Base-by-base conservation (phyloP, 768 basidiomycete species). In the Termitomyces sp. region DNA sequence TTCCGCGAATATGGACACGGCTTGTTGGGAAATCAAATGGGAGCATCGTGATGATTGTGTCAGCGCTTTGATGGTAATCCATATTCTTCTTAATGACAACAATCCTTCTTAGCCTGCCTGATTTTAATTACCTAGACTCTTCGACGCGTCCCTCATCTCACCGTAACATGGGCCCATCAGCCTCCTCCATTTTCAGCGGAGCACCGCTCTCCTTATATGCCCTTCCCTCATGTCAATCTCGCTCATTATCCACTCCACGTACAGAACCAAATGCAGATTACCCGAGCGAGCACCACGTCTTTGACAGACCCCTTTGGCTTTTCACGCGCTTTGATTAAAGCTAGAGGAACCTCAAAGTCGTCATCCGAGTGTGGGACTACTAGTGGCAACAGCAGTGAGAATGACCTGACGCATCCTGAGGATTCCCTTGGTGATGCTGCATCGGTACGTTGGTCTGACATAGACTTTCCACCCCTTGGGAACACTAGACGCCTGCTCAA, bases 21-120 rank as follows among this genome's bases (percentile, higher is more conserved):
- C 75, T 5, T 84, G 85, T 56, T 91, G 87, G 83, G 87, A 87
- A 62, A 76, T 90, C 40, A 93, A 91, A 64, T 93, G 87, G 87
- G 74, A 78, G 26, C 81, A 88, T 66, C 77, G 90, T 42, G 85
- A 89, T 57, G 84, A 92, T 60, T 87, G 85, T 56, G 78, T 90
- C 41, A 80, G 73, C 57, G 90, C 90, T 22, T 73, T 88, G 45
- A 80, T 82, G 79, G 90, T 88, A 65, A 34, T 46, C 37, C 48
- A 14, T 22, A 14, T 45, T 30, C 24, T 41, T 28, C 34, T 34
- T 12, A 3, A 28, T 34, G 32, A 11, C 22, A 38, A 35, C 30
- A 11, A 58, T 26, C 34, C 53, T 60, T 51, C 46, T 32, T 28
- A 2, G 51, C 40, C 35, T 22, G n/a, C n/a, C n/a, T n/a, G n/a